A percentile compares a stretch with the other conserved stretches of the same genome.
These are phyloP conservation scores for Zygotorulaspora mrakii DNA, from an alignment of 1,139 yeast genomes.

Conservation along the genomic window DNA sequence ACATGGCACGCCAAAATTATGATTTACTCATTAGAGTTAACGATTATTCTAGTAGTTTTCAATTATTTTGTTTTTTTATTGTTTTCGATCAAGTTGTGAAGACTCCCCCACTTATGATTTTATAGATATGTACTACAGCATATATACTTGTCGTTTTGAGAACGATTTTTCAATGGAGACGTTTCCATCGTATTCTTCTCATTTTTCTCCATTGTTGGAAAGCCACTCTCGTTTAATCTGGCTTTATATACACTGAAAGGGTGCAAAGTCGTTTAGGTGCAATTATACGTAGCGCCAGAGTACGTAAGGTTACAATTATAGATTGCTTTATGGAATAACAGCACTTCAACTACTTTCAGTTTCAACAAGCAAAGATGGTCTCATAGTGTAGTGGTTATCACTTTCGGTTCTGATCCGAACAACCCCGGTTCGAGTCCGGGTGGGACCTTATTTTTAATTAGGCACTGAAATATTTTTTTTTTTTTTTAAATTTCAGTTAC, in stretches of 20 bases:
- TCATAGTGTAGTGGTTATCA: constrained; percentile 54
- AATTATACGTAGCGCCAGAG: no score
- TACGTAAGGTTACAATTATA: background rate
- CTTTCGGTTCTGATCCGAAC: constrained; percentile 61
- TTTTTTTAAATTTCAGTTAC: background rate
- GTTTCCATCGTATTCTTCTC: background rate
- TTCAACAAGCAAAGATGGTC: constrained; percentile 31
- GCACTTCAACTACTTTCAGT: no score
- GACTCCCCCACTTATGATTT: background rate
- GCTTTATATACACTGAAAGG: no score
- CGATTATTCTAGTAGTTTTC: no score
- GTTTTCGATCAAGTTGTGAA: background rate
- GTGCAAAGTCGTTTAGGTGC: no score
- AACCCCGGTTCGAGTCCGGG: constrained; percentile 91
- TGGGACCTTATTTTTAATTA: constrained; percentile 63
- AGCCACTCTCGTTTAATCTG: background rate
- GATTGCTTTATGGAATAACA: no score
- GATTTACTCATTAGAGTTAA: no score
- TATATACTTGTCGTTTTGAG: background rate
- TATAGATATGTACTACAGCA: background rate
- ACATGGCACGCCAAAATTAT: no score
- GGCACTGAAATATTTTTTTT: no score
- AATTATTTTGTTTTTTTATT: no score
- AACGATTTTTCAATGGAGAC: no score
- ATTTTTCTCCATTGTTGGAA: background rate